These are phyloP conservation scores for Sequoiadendron giganteum DNA, from an alignment of 75 land plant species.

Conservation along the genomic window DNA sequence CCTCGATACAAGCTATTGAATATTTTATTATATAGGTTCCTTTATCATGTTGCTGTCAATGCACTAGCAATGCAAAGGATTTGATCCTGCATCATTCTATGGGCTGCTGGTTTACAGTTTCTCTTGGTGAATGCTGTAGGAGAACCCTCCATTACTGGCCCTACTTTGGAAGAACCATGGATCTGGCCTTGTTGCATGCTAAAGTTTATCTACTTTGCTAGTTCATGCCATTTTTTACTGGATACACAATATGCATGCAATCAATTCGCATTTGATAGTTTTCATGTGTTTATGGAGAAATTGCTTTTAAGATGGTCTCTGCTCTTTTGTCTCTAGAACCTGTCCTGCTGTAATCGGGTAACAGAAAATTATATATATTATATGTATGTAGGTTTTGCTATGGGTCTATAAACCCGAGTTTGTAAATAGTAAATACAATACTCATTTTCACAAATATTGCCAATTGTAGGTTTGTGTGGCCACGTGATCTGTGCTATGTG, in stretches of 20 bases:
- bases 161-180: background rate
- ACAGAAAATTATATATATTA: background rate
- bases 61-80: too few species aligned
- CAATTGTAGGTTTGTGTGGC: conserved; percentile 79
- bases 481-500: conserved; percentile 91
- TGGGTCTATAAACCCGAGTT: background rate
- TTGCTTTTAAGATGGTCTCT: background rate
- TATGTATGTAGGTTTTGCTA: background rate
- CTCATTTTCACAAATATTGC: background rate
- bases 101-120: background rate
- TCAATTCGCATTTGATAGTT: background rate
- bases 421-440: background rate
- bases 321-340: background rate
- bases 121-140: background rate
- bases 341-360: background rate
- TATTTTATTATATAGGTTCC: too few species aligned
- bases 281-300: background rate
- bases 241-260: background rate
- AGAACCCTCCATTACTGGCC: background rate
- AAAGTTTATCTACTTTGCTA: background rate
- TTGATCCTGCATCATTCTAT: too few species aligned
- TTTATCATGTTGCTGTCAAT: too few species aligned
- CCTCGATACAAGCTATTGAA: too few species aligned
- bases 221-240: background rate
- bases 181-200: background rate